These are phyloP conservation scores for Berberis vulgaris DNA, from an alignment of 164 flowering plant genomes.

Conservation along the genomic window DNA sequence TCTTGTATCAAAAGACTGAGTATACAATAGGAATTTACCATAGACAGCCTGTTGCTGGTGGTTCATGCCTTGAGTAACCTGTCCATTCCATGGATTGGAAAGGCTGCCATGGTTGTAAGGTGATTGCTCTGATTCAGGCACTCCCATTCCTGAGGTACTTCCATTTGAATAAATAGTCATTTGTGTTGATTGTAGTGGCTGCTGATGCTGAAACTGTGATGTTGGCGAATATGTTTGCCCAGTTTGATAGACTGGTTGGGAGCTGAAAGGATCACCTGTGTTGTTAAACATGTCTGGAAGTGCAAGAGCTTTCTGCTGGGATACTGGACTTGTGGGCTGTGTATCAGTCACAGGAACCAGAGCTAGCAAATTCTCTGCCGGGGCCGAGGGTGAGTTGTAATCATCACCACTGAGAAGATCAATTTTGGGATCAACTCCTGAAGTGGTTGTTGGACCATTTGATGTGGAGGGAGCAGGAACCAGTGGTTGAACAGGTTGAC, in stretches of 20 bases:
- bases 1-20: neutral
- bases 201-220: conserved; percentile 46
- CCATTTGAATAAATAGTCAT: conserved; percentile 49
- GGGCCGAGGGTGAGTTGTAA: conserved; percentile 40
- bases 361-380: conserved; percentile 49
- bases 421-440: conserved; percentile 41
- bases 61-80: conserved; percentile 24
- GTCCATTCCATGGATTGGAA: conserved; percentile 57
- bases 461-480: conserved; percentile 24
- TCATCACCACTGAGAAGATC: conserved; percentile 91
- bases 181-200: conserved; percentile 32
- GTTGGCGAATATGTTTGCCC: conserved; percentile 29
- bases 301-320: conserved; percentile 61
- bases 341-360: conserved; percentile 69
- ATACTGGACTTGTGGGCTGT: conserved; percentile 37
- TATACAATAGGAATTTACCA: conserved; percentile 13
- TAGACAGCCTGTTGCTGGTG: conserved; percentile 17
- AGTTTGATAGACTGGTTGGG: conserved; percentile 26
- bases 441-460: conserved; percentile 17
- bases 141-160: conserved; percentile 26
- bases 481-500: conserved; percentile 24
- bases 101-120: conserved; percentile 25
- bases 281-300: conserved; percentile 59
- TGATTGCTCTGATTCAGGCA: conserved; percentile 41
- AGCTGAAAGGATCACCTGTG: conserved; percentile 20